A percentile compares a stretch with the other conserved stretches of the same genome.
Conservation (phyloP, 371 early-diverging fungal genomes). For the Mucor racemosus region DNA sequence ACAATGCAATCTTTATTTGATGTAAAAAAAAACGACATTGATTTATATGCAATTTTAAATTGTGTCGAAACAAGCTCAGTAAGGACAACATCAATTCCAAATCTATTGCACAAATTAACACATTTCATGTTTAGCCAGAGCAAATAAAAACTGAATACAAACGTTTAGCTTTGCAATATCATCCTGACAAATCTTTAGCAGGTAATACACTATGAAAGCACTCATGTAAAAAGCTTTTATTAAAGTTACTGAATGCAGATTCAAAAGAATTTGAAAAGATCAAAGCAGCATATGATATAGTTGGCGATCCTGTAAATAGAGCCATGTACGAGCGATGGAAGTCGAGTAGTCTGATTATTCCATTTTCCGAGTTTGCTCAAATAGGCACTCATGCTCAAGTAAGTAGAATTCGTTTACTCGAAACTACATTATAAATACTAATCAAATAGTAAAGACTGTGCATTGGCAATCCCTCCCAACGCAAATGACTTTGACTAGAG, state of each 20-base stretch:
- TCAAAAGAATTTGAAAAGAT: constrained; percentile 28
- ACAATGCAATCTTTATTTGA: constrained; percentile 31
- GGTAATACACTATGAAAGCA: not conserved
- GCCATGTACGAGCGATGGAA: constrained; percentile 46
- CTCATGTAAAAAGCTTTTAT: too few species aligned
- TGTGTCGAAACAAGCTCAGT: constrained; percentile 32
- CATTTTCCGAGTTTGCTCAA: constrained; percentile 37
- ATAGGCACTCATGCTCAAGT: constrained; percentile 40
- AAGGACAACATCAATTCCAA: not conserved
- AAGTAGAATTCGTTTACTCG: not conserved
- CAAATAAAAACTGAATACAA: constrained; percentile 38
- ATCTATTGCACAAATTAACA: not conserved
- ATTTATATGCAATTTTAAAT: constrained; percentile 24
- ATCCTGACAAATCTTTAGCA: constrained; percentile 30
- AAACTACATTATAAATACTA: not conserved
- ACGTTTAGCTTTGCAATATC: constrained; percentile 27
- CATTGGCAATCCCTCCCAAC: constrained; percentile 44
- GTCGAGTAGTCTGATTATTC: constrained; percentile 30
- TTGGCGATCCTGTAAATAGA: constrained; percentile 30
- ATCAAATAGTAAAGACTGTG: constrained; percentile 25
- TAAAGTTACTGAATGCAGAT: not conserved
- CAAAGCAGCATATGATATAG: constrained; percentile 37
- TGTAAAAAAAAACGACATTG: constrained; percentile 17
- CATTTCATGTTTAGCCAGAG: constrained; percentile 15
- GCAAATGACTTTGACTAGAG: constrained; percentile 25